A percentile compares a stretch with the other conserved stretches of the same genome.
Evolutionary conservation across 2,329 filamentous ascomycete species (phyloP).

Genomic region (Alternaria ethzedia): DNA sequence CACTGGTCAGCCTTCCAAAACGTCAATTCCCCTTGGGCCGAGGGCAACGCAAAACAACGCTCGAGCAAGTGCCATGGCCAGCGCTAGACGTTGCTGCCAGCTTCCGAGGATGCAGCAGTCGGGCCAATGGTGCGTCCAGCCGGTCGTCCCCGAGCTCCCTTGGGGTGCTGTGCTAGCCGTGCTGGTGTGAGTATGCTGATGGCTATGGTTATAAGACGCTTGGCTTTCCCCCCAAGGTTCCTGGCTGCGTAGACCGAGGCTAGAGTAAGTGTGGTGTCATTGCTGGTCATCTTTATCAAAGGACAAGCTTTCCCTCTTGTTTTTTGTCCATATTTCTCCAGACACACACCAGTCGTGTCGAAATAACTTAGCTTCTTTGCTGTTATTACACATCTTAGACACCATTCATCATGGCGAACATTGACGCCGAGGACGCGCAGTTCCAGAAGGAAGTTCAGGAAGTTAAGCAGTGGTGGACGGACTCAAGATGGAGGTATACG

Average conservation of each 20-base stretch:
- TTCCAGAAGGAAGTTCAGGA: conserved; percentile 84
- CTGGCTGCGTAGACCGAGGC: conserved; percentile 25
- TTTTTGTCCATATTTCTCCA: not conserved
- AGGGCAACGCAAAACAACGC: conserved; percentile 27
- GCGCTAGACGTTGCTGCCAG: conserved; percentile 15
- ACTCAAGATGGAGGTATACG: conserved; percentile 90
- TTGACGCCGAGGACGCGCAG: conserved; percentile 72
- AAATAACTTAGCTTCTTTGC: not conserved
- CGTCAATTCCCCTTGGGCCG: conserved; percentile 42
- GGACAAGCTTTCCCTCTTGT: not conserved
- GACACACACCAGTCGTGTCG: not conserved
- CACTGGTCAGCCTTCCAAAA: conserved; percentile 24
- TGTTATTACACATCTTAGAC: not conserved
- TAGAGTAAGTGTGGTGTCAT: conserved; percentile 29
- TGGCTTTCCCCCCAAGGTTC: conserved; percentile 26
- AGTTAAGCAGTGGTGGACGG: conserved; percentile 93
- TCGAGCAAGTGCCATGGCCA: conserved; percentile 6
- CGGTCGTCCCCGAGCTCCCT: conserved; percentile 37
- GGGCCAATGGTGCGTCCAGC: conserved; percentile 46
- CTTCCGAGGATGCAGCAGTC: conserved; percentile 40
- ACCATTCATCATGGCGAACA: conserved; percentile 31
- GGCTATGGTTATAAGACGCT: conserved; percentile 38
- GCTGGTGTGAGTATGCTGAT: conserved; percentile 15
- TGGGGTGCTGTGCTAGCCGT: conserved; percentile 15
- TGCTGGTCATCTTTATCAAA: conserved; percentile 18